These are phyloP conservation scores for Pholiota molesta DNA, from an alignment of 768 basidiomycete species.

Conservation along the genomic window DNA sequence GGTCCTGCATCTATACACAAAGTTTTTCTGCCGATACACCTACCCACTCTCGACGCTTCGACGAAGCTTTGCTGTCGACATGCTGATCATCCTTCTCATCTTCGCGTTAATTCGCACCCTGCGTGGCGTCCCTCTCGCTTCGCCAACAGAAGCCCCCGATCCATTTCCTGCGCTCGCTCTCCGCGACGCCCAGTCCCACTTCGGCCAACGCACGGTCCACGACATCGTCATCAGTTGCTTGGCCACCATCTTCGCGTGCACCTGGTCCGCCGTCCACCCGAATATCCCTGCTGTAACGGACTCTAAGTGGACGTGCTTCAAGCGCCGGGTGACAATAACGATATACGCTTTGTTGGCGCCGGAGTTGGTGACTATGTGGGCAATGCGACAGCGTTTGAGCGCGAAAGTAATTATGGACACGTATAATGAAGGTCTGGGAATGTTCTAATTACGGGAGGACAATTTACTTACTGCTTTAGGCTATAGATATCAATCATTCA, in stretches of 20 bases:
- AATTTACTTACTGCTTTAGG: not conserved
- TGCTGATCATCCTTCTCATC: not conserved
- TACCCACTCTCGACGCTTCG: too few species aligned
- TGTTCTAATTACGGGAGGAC: not conserved
- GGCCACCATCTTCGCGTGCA: conserved; percentile 12
- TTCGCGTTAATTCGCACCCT: not conserved
- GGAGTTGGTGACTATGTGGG: conserved; percentile 23
- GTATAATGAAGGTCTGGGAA: not conserved
- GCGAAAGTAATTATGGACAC: too few species aligned
- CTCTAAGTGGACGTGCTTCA: not conserved
- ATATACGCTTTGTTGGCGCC: conserved; percentile 17
- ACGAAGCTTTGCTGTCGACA: not conserved
- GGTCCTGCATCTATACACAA: too few species aligned
- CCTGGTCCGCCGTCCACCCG: conserved; percentile 15
- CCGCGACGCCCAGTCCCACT: not conserved
- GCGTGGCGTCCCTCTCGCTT: not conserved
- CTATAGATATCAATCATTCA: not conserved
- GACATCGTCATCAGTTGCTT: conserved; percentile 9
- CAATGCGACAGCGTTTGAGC: conserved; percentile 20
- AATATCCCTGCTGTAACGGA: conserved; percentile 13
- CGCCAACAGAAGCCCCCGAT: not conserved
- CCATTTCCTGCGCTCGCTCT: not conserved
- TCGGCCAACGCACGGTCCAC: not conserved
- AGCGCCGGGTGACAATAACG: conserved; percentile 8
- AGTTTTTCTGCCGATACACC: too few species aligned